Conservation (phyloP, 2,329 filamentous ascomycete species). For the Clarireedia hainanense region DNA sequence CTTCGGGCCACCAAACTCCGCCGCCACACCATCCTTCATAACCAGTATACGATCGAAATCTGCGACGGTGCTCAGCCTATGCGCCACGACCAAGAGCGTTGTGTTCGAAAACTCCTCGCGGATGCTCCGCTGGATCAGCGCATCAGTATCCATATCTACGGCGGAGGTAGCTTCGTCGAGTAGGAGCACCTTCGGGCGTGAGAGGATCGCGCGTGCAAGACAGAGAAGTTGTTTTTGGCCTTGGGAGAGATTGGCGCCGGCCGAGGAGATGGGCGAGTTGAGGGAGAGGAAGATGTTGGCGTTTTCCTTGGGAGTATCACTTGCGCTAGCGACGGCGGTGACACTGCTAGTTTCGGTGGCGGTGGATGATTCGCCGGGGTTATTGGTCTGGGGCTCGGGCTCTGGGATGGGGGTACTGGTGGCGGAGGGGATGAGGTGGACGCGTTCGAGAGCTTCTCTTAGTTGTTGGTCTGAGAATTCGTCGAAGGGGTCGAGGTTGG, state of each 20-base stretch:
- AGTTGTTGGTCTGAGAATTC: conserved; percentile 80
- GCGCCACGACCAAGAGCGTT: conserved; percentile 65
- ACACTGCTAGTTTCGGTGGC: background rate
- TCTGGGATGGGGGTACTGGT: background rate
- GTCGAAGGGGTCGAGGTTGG: conserved; percentile 84
- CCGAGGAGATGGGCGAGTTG: conserved; percentile 55
- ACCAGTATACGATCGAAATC: conserved; percentile 71
- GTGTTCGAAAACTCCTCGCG: conserved; percentile 61
- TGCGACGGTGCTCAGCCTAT: conserved; percentile 65
- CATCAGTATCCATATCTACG: conserved; percentile 68
- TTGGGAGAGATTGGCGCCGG: conserved; percentile 64
- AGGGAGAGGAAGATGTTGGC: conserved; percentile 58
- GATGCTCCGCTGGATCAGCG: conserved; percentile 64
- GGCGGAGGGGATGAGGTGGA: conserved; percentile 60
- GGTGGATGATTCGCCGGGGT: conserved; percentile 2
- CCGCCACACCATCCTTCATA: conserved; percentile 57
- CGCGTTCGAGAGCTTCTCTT: conserved; percentile 74
- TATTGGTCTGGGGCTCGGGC: background rate
- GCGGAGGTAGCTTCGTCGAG: conserved; percentile 71
- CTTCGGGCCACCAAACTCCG: conserved; percentile 56
- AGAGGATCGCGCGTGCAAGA: conserved; percentile 62
- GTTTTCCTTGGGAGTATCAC: conserved; percentile 38
- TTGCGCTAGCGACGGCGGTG: background rate
- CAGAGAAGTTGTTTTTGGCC: conserved; percentile 68
- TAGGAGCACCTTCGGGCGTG: conserved; percentile 65